Percentiles rank a stretch among this genome's conserved stretches.
Evolutionary conservation across 1,139 yeast genomes (phyloP).

Genomic region (Blastobotrys serpentis): DNA sequence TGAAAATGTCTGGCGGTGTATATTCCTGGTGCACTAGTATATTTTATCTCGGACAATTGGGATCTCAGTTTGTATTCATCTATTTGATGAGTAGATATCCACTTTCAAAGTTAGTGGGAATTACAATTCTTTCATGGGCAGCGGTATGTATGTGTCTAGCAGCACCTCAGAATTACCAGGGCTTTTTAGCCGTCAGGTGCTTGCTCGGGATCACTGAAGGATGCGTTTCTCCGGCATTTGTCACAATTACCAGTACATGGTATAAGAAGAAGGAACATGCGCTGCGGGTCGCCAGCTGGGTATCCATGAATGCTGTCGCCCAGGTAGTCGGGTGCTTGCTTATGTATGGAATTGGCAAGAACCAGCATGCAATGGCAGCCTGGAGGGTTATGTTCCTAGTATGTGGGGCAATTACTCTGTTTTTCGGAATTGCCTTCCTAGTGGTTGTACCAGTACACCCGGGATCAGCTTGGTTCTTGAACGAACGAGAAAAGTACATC

Average conservation of each 20-base stretch:
- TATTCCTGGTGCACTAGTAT: constrained; percentile 48
- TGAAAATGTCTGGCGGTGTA: constrained; percentile 17
- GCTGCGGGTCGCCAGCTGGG: constrained; percentile 58
- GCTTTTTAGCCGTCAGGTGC: constrained; percentile 55
- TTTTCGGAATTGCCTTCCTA: constrained; percentile 47
- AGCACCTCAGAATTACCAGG: constrained; percentile 52
- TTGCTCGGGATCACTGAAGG: constrained; percentile 58
- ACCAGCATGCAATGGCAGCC: constrained; percentile 45
- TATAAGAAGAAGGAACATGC: constrained; percentile 37
- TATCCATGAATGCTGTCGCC: constrained; percentile 43
- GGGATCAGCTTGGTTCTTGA: constrained; percentile 53
- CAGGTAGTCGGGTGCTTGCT: constrained; percentile 40
- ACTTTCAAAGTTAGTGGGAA: constrained; percentile 51
- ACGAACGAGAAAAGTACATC: constrained; percentile 49
- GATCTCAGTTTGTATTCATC: constrained; percentile 54
- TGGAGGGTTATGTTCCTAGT: constrained; percentile 65
- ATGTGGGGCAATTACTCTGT: constrained; percentile 54
- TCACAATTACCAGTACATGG: constrained; percentile 29
- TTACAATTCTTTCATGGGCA: constrained; percentile 52
- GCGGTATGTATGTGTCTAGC: constrained; percentile 49
- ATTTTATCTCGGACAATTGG: constrained; percentile 52
- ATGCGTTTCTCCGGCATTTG: constrained; percentile 54
- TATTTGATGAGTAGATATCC: constrained; percentile 53
- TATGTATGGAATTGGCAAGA: constrained; percentile 45
- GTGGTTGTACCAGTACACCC: constrained; percentile 53